Evolutionary conservation across 257 asterid genomes (phyloP).

Genomic region (Linderniella brevidens): DNA sequence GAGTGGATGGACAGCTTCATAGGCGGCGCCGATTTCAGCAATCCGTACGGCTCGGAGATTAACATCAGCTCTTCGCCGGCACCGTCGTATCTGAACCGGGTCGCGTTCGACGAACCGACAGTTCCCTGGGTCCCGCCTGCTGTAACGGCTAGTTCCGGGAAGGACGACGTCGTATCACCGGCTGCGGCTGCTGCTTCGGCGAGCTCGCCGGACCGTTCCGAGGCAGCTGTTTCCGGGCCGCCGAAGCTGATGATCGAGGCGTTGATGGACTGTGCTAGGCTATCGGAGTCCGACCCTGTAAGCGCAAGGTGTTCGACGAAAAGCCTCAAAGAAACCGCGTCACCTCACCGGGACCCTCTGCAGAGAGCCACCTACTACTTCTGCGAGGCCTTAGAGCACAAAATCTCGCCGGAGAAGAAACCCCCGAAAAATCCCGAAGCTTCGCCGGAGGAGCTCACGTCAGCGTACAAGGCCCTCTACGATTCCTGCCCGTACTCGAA

Average conservation of each 20-base stretch:
- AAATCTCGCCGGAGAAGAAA: constrained; percentile 25
- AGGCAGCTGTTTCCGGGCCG: constrained; percentile 2
- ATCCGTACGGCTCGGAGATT: neutral
- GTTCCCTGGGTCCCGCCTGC: constrained; percentile 25
- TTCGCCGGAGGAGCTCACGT: constrained; percentile 54
- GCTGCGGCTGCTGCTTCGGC: constrained; percentile 19
- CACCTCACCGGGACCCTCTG: constrained; percentile 51
- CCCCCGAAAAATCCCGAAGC: constrained; percentile 16
- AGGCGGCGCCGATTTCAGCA: constrained; percentile 31
- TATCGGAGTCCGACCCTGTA: constrained; percentile 51
- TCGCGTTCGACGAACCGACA: constrained; percentile 34
- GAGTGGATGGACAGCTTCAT: constrained; percentile 97
- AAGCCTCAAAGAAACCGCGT: constrained; percentile 41
- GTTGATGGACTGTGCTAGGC: constrained; percentile 45
- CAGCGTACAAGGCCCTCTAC: constrained; percentile 58
- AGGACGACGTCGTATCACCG: neutral
- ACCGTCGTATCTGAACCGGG: constrained; percentile 52
- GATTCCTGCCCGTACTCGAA: constrained; percentile 94
- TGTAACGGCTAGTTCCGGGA: neutral
- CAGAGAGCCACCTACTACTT: constrained; percentile 72
- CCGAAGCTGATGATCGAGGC: constrained; percentile 44
- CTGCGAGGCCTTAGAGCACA: constrained; percentile 48
- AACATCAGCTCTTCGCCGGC: constrained; percentile 20
- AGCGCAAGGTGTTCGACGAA: constrained; percentile 39
- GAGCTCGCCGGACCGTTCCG: constrained; percentile 8